Conservation (phyloP, 176 grass and related monocot species). For the Oryza nivara region DNA sequence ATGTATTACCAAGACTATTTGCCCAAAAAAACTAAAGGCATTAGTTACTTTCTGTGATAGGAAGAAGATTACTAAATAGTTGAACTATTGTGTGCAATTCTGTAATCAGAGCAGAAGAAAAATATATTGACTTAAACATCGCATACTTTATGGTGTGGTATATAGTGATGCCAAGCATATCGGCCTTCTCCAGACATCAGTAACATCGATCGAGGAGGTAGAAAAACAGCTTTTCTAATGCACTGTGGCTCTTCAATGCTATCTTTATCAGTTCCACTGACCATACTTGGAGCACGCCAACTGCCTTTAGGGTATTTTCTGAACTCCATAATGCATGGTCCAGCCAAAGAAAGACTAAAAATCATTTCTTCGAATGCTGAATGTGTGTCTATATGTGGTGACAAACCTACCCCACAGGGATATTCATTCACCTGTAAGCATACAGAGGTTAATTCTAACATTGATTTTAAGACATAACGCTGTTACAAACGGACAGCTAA, state of each 20-base stretch:
- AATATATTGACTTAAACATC: neutral
- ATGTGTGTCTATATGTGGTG: slow-evolving; percentile 95
- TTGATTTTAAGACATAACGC: slow-evolving; percentile 7
- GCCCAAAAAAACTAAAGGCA: neutral
- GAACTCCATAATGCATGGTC: slow-evolving; percentile 96
- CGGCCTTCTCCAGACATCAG: slow-evolving; percentile 94
- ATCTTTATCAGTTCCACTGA: slow-evolving; percentile 55
- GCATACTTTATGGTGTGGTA: slow-evolving; percentile 96
- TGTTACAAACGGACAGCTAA: neutral
- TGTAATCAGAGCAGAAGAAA: neutral
- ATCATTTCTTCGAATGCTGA: slow-evolving; percentile 96
- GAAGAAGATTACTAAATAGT: neutral
- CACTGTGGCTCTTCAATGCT: slow-evolving; percentile 40
- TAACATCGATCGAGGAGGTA: slow-evolving; percentile 79
- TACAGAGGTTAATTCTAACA: slow-evolving; percentile 38
- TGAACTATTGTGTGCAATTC: neutral
- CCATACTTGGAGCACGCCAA: slow-evolving; percentile 55
- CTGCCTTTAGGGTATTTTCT: slow-evolving; percentile 76
- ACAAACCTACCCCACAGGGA: slow-evolving; percentile 89
- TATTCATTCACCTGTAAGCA: slow-evolving; percentile 89
- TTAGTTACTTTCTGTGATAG: neutral
- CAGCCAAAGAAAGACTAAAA: slow-evolving; percentile 90
- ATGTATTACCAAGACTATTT: neutral
- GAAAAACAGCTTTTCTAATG: slow-evolving; percentile 77
- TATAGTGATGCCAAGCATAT: slow-evolving; percentile 99